These are phyloP conservation scores for Sugiyamaella castrensis DNA, from an alignment of 1,139 yeast species.

Conservation along the genomic window DNA sequence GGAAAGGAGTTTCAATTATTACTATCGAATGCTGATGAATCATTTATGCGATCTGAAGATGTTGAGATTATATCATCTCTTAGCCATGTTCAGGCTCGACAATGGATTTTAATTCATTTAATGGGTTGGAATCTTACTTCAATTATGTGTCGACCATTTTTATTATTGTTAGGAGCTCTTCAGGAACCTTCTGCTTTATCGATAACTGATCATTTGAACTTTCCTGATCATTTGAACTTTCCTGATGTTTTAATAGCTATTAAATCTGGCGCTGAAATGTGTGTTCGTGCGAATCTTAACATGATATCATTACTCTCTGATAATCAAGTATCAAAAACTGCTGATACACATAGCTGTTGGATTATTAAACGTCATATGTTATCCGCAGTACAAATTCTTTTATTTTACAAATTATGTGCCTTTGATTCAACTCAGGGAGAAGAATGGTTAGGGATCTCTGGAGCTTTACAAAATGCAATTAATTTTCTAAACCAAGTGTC, in stretches of 20 bases:
- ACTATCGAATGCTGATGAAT: slow-evolving; percentile 7
- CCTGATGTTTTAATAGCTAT: slow-evolving; percentile 11
- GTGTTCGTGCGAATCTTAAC: slow-evolving; percentile 10
- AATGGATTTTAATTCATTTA: slow-evolving; percentile 13
- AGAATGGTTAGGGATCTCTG: slow-evolving; percentile 3
- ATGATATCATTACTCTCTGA: slow-evolving; percentile 7
- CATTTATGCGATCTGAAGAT: slow-evolving; percentile 13
- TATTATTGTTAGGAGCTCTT: slow-evolving; percentile 9
- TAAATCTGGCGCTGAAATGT: slow-evolving; percentile 14
- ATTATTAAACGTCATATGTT: slow-evolving; percentile 9
- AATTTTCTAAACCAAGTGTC: slow-evolving; percentile 9
- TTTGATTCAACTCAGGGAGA: slow-evolving; percentile 1
- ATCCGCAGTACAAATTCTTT: slow-evolving; percentile 8
- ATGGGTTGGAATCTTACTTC: slow-evolving; percentile 8
- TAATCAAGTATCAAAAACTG: slow-evolving; percentile 1
- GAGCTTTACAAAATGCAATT: slow-evolving; percentile 5
- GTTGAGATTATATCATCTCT: not conserved
- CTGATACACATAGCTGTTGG: slow-evolving; percentile 15
- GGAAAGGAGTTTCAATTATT: slow-evolving; percentile 6
- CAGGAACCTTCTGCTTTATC: slow-evolving; percentile 8
- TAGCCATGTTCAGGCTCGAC: slow-evolving; percentile 1
- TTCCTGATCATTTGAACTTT: not conserved
- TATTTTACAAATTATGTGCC: slow-evolving; percentile 11
- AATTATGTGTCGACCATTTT: slow-evolving; percentile 14
- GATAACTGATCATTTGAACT: slow-evolving; percentile 1